A percentile compares a stretch with the other conserved stretches of the same genome.
Conservation (phyloP, 2,329 filamentous ascomycete species). For the Trichoderma atrobrunneum region DNA sequence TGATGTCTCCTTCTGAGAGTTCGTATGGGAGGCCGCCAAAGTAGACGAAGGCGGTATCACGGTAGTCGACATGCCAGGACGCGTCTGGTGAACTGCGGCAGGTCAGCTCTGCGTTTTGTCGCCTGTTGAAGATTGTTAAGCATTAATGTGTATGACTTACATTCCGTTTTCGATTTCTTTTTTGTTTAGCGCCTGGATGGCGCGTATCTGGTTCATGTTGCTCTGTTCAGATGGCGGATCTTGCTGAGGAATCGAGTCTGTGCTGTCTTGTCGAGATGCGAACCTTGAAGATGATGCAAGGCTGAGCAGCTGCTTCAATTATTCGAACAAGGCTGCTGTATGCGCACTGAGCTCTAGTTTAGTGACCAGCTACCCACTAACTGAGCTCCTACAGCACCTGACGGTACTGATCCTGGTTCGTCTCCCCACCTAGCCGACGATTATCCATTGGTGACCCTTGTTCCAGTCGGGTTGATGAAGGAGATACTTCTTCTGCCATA, state of each 20-base stretch:
- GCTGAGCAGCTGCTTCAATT: neutral
- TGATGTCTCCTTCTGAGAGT: slow-evolving; percentile 89
- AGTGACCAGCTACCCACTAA: neutral
- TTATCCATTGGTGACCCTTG: slow-evolving; percentile 15
- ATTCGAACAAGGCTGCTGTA: neutral
- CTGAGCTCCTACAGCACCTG: neutral
- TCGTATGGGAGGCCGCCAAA: slow-evolving; percentile 92
- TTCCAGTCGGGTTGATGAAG: slow-evolving; percentile 21
- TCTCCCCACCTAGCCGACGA: slow-evolving; percentile 33
- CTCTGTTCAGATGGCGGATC: neutral
- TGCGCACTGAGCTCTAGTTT: neutral
- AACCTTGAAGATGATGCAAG: slow-evolving; percentile 6
- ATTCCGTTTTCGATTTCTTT: slow-evolving; percentile 87
- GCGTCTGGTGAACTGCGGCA: slow-evolving; percentile 68
- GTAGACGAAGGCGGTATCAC: slow-evolving; percentile 94
- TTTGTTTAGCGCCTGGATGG: slow-evolving; percentile 90
- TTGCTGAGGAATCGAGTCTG: neutral
- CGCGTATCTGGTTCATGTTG: slow-evolving; percentile 90
- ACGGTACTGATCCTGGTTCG: slow-evolving; percentile 30
- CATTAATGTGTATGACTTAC: slow-evolving; percentile 45
- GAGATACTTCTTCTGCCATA: neutral
- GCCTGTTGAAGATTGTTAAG: neutral
- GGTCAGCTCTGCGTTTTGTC: slow-evolving; percentile 25
- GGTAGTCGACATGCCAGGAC: slow-evolving; percentile 97
- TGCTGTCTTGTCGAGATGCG: neutral